Conservation (phyloP, 176 grass and related monocot genomes). For the Lolium multiflorum region DNA sequence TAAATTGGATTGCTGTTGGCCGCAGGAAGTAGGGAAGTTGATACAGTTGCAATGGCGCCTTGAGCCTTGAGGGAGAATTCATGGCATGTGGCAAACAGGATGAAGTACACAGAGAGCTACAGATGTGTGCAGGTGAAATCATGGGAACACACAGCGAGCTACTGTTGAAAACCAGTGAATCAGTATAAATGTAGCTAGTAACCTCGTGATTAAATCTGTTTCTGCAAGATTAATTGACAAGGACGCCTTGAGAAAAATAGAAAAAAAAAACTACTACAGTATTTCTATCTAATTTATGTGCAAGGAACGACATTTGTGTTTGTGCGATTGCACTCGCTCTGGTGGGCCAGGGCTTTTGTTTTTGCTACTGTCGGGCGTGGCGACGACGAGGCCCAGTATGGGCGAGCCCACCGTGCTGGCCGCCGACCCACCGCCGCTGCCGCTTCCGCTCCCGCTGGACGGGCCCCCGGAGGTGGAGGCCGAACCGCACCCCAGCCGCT, state of each 20-base stretch:
- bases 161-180: neutral
- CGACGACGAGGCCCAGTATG: slow-evolving; percentile 58
- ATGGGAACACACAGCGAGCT: neutral
- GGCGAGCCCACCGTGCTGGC: slow-evolving; percentile 56
- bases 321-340: neutral
- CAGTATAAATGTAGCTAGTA: neutral
- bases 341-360: neutral
- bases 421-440: slow-evolving; percentile 47
- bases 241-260: neutral
- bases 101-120: no score
- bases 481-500: slow-evolving; percentile 27
- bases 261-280: neutral
- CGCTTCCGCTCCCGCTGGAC: slow-evolving; percentile 38
- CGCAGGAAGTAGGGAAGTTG: neutral
- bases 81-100: neutral
- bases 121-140: neutral
- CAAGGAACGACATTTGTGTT: slow-evolving; percentile 24
- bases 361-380: slow-evolving; percentile 14
- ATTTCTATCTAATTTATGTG: slow-evolving; percentile 9
- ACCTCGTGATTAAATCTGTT: neutral
- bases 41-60: neutral
- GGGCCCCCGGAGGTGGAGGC: slow-evolving; percentile 51
- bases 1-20: neutral
- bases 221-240: neutral
- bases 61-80: no score